Evolutionary conservation across 208 protist genomes (phyloP).

Genomic region (Trypanosoma rangeli): DNA sequence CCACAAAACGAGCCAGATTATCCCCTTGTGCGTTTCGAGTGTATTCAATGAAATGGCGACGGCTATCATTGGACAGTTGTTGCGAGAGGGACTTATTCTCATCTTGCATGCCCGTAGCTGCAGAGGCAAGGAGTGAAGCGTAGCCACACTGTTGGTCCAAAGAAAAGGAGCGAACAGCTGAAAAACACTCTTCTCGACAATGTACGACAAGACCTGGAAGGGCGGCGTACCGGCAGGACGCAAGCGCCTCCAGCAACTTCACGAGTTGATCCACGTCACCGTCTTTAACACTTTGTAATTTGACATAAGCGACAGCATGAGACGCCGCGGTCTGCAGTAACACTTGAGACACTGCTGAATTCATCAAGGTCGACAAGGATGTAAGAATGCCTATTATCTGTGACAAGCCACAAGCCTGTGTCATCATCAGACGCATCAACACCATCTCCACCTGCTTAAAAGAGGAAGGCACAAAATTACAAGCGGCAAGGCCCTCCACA

Average conservation of each 20-base stretch:
- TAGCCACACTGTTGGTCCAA: constrained; percentile 16
- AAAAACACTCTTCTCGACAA: constrained; percentile 18
- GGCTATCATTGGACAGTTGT: constrained; percentile 19
- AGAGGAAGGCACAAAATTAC: constrained; percentile 48
- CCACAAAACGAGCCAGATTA: constrained; percentile 25
- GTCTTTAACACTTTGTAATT: neutral
- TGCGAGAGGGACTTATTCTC: constrained; percentile 1
- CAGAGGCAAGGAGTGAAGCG: constrained; percentile 33
- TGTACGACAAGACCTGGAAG: constrained; percentile 27
- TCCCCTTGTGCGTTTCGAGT: constrained; percentile 1
- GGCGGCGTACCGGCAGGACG: constrained; percentile 31
- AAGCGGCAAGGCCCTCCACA: constrained; percentile 65
- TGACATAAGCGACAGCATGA: constrained; percentile 19
- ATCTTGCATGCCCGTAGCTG: constrained; percentile 17
- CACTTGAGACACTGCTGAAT: constrained; percentile 39
- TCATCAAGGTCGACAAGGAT: constrained; percentile 40
- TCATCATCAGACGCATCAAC: constrained; percentile 44
- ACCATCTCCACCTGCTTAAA: constrained; percentile 70
- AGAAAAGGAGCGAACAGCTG: constrained; percentile 2
- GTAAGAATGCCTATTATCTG: constrained; percentile 39
- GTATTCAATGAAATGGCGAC: constrained; percentile 21
- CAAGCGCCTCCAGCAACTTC: constrained; percentile 19
- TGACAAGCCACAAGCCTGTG: constrained; percentile 19
- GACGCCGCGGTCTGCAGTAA: constrained; percentile 49
- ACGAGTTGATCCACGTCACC: constrained; percentile 9